Percentiles rank a stretch among this genome's conserved stretches.
These are phyloP conservation scores for Penicillium alfredii DNA, from an alignment of 495 filamentous ascomycete species.

Conservation along the genomic window DNA sequence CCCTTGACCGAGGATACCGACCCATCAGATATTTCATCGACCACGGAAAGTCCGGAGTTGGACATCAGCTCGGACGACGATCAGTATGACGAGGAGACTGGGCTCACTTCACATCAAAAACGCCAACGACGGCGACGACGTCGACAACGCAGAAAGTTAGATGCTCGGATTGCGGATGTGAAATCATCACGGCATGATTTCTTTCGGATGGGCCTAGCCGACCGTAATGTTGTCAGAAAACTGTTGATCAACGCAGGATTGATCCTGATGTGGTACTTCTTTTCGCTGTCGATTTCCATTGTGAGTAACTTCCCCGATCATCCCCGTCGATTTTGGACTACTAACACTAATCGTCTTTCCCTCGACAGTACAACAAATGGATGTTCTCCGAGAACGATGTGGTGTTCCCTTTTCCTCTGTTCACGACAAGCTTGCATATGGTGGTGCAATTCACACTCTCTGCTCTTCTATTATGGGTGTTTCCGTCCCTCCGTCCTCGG, in stretches of 20 bases:
- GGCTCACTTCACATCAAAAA: constrained; percentile 67
- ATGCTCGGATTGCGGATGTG: constrained; percentile 62
- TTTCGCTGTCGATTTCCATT: constrained; percentile 90
- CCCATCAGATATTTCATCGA: constrained; percentile 43
- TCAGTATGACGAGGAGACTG: constrained; percentile 85
- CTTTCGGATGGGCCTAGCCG: constrained; percentile 34
- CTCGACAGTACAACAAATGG: constrained; percentile 99
- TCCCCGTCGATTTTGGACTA: background rate
- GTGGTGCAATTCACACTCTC: constrained; percentile 87
- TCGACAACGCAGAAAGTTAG: constrained; percentile 60
- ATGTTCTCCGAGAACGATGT: constrained; percentile 88
- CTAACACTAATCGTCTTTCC: background rate
- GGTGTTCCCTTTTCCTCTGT: constrained; percentile 90
- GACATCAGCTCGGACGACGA: constrained; percentile 61
- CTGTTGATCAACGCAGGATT: constrained; percentile 65
- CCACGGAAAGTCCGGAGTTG: constrained; percentile 52
- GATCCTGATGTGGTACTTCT: constrained; percentile 88
- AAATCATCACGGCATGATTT: constrained; percentile 39
- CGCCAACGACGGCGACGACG: constrained; percentile 59
- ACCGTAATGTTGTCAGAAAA: constrained; percentile 62
- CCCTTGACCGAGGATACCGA: constrained; percentile 38
- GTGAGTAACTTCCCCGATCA: constrained; percentile 47
- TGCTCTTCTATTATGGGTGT: constrained; percentile 68
- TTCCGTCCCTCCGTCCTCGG: constrained; percentile 78
- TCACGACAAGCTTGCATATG: constrained; percentile 95